Conservation (phyloP, 202 grass and related monocot genomes). For the Carex arenaria region DNA sequence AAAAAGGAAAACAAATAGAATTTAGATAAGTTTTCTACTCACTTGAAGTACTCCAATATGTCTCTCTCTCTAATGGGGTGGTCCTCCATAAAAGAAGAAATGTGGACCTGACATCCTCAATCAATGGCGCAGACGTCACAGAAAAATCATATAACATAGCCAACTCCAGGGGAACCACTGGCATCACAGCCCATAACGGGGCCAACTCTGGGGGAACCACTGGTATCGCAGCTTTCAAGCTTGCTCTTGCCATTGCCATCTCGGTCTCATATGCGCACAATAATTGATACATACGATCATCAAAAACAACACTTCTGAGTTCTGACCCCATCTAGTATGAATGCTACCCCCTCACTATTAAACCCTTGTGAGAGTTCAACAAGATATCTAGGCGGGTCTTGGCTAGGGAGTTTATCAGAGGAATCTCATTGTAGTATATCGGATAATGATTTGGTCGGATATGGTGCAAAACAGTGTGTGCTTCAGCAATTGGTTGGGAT, state of each 20-base stretch:
- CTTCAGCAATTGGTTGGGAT: not conserved
- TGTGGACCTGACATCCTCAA: conserved; percentile 51
- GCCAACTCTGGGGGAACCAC: too few species aligned
- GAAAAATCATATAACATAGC: not conserved
- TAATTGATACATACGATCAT: conserved; percentile 22
- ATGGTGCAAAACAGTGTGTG: conserved; percentile 22
- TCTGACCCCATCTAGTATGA: conserved; percentile 34
- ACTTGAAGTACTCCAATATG: conserved; percentile 51
- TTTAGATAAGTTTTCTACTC: not conserved
- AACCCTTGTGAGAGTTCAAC: conserved; percentile 29
- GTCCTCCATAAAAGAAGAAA: conserved; percentile 43
- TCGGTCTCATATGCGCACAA: conserved; percentile 14
- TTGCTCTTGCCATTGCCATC: not conserved
- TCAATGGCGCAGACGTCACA: not conserved
- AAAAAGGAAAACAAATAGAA: not conserved
- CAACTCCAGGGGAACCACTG: not conserved
- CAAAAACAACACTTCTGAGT: conserved; percentile 29
- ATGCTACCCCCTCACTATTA: conserved; percentile 22
- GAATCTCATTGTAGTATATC: conserved; percentile 8
- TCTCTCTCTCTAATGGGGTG: conserved; percentile 26
- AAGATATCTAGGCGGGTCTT: not conserved
- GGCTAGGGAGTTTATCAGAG: conserved; percentile 17
- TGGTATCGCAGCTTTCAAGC: not conserved
- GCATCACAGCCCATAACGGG: too few species aligned
- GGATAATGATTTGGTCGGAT: not conserved